Evolutionary conservation across 768 basidiomycete genomes (phyloP).

Genomic region (Leccinum olivaceopallidum): DNA sequence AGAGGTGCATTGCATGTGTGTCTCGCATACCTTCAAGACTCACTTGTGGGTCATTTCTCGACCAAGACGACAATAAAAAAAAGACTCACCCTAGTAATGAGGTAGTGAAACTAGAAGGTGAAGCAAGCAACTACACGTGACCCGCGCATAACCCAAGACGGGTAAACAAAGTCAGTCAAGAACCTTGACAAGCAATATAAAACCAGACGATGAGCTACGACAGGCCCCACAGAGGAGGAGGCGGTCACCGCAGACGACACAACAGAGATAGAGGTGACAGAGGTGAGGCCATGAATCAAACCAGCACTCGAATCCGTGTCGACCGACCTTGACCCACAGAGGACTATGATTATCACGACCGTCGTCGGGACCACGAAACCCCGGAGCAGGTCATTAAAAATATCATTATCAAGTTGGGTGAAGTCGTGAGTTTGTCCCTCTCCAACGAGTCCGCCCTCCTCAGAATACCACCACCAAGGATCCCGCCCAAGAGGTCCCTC

Average conservation of each 20-base stretch:
- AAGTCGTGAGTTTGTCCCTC: slow-evolving; percentile 62
- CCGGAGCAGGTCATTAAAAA: slow-evolving; percentile 72
- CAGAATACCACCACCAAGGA: slow-evolving; percentile 46
- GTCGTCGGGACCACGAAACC: slow-evolving; percentile 66
- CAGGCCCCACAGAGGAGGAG: slow-evolving; percentile 44
- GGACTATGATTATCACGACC: slow-evolving; percentile 61
- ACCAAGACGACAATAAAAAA: neutral
- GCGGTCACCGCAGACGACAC: slow-evolving; percentile 49
- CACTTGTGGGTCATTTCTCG: neutral
- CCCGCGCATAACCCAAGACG: neutral
- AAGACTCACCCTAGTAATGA: slow-evolving; percentile 16
- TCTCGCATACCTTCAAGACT: slow-evolving; percentile 51
- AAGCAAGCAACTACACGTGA: slow-evolving; percentile 25
- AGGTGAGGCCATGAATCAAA: neutral
- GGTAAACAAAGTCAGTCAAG: too few species aligned
- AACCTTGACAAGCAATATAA: neutral
- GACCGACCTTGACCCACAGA: slow-evolving; percentile 38
- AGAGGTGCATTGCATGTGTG: slow-evolving; percentile 75
- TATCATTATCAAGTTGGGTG: slow-evolving; percentile 71
- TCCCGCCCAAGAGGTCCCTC: slow-evolving; percentile 64
- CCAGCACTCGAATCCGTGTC: neutral
- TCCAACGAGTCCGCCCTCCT: neutral
- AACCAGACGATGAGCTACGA: slow-evolving; percentile 55
- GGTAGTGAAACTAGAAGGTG: too few species aligned
- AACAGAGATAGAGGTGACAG: slow-evolving; percentile 51